Evolutionary conservation across 768 basidiomycete genomes (phyloP).

Genomic region (Russula virescens): DNA sequence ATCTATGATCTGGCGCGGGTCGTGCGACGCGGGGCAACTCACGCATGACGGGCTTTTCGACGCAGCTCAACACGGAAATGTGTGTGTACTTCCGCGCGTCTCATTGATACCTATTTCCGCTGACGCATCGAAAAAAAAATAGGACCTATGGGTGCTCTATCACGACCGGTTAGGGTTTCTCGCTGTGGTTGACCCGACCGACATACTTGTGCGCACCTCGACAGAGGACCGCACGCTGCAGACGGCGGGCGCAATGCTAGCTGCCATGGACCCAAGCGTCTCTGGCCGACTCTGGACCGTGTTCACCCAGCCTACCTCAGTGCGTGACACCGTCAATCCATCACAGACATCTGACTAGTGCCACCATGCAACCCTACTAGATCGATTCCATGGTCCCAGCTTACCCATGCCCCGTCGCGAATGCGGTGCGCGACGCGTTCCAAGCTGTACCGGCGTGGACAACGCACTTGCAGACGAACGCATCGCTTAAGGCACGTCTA

Average conservation of each 20-base stretch:
- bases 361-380: constrained; percentile 24
- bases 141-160: constrained; percentile 48
- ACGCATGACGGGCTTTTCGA: constrained; percentile 42
- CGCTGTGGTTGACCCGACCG: constrained; percentile 30
- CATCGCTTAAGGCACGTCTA: constrained; percentile 35
- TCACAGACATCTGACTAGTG: not conserved
- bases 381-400: constrained; percentile 45
- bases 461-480: constrained; percentile 37
- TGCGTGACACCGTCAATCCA: constrained; percentile 24
- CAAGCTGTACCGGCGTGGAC: constrained; percentile 45
- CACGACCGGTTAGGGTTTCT: constrained; percentile 35
- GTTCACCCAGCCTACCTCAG: constrained; percentile 38
- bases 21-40: constrained; percentile 44
- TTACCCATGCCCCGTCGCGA: constrained; percentile 41
- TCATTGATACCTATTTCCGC: not conserved
- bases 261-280: constrained; percentile 40
- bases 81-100: constrained; percentile 4
- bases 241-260: constrained; percentile 41
- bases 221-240: constrained; percentile 45
- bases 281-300: constrained; percentile 35
- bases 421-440: constrained; percentile 36
- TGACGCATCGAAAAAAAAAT: not conserved
- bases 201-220: constrained; percentile 42
- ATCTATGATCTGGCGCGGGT: constrained; percentile 41
- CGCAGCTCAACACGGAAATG: constrained; percentile 39